Conservation (phyloP, 2,329 filamentous ascomycete species). For the Alternaria sp. region DNA sequence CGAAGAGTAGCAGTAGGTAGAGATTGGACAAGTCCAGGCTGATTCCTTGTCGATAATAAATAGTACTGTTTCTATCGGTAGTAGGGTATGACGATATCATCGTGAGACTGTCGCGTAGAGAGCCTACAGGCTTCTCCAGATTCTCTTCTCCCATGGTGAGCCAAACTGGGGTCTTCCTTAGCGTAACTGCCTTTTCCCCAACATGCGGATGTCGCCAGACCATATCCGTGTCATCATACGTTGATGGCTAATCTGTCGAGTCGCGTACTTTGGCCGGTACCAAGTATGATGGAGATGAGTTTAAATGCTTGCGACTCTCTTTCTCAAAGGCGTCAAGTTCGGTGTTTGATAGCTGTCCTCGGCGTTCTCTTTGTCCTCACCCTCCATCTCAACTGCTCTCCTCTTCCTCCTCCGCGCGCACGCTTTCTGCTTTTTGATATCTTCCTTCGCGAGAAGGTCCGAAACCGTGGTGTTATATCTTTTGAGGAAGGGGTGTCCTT, state of each 20-base stretch:
- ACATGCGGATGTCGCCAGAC: not conserved
- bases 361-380: no score
- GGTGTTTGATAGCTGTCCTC: no score
- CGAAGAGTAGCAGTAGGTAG: not conserved
- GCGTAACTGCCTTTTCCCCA: not conserved
- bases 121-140: not conserved
- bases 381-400: no score
- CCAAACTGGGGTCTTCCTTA: not conserved
- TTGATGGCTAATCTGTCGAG: no score
- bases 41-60: not conserved
- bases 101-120: not conserved
- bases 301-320: no score
- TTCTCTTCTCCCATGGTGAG: not conserved
- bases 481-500: no score
- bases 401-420: not conserved
- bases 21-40: not conserved
- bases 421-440: not conserved
- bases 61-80: not conserved
- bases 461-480: no score
- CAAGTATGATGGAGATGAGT: no score
- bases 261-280: no score
- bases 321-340: no score
- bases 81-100: not conserved
- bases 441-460: no score
- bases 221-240: no score